Evolutionary conservation across 345 rosid species (phyloP).

Genomic region (Streptanthus diversifolius): DNA sequence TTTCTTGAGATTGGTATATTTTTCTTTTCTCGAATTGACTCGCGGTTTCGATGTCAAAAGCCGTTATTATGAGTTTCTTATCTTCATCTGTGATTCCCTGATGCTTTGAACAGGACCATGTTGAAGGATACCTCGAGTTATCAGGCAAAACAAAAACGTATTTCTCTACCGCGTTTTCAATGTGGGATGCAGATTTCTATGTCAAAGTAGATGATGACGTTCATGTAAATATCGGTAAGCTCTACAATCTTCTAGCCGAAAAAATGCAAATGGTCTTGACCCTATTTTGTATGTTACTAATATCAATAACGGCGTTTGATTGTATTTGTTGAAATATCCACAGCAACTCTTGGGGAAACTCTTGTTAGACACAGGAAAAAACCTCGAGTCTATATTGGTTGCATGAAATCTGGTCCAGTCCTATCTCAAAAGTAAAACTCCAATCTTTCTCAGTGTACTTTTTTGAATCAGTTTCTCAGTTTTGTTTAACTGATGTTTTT

Average conservation of each 20-base stretch:
- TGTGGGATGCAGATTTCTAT: conserved; percentile 75
- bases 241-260: background rate
- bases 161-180: conserved; percentile 48
- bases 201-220: conserved; percentile 77
- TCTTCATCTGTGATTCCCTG: background rate
- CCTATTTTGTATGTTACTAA: background rate
- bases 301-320: background rate
- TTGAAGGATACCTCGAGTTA: conserved; percentile 54
- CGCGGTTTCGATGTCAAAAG: background rate
- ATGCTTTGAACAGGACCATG: conserved; percentile 47
- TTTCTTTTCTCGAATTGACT: background rate
- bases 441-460: background rate
- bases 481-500: background rate
- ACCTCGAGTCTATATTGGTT: conserved; percentile 75
- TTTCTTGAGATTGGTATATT: conserved; percentile 71
- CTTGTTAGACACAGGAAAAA: conserved; percentile 82
- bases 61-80: background rate
- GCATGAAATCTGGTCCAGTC: conserved; percentile 98
- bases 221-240: conserved; percentile 68
- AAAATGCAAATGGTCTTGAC: background rate
- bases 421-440: conserved; percentile 70
- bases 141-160: conserved; percentile 52
- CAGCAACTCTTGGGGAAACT: conserved; percentile 47
- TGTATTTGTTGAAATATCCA: background rate
- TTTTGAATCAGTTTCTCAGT: background rate